phyloP scores from a whole-genome alignment of 257 asterid genomes.

The Forsythia suspensa region DNA sequence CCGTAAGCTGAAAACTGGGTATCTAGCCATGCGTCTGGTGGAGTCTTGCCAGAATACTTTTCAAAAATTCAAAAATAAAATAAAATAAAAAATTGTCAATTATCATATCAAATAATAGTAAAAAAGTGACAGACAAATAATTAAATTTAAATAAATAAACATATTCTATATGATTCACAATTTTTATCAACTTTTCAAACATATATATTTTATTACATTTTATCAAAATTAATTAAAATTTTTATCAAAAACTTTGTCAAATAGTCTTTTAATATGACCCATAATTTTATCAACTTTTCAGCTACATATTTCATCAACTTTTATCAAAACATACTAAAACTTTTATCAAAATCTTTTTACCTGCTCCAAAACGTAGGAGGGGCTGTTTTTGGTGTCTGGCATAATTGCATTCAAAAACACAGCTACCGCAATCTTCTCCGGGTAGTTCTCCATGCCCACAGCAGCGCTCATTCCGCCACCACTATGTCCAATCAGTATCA shows the following conservation, averaged over 20 bases:
- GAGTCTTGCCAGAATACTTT: slow-evolving; percentile 52
- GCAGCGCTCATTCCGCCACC: slow-evolving; percentile 35
- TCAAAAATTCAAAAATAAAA: not conserved
- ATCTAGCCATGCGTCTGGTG: slow-evolving; percentile 55
- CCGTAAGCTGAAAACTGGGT: slow-evolving; percentile 50
- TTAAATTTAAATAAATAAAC: too few species aligned
- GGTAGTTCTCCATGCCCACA: slow-evolving; percentile 42
- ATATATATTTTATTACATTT: too few species aligned
- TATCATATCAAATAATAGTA: not conserved
- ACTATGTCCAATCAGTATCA: slow-evolving; percentile 29
- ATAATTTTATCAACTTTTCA: too few species aligned
- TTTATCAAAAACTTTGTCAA: too few species aligned
- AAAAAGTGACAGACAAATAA: too few species aligned
- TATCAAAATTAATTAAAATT: too few species aligned
- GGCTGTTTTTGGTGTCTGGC: slow-evolving; percentile 55
- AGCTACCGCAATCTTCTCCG: slow-evolving; percentile 45
- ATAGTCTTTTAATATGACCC: too few species aligned
- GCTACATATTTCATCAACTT: too few species aligned
- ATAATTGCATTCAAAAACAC: slow-evolving; percentile 55
- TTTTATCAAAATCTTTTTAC: slow-evolving; percentile 10
- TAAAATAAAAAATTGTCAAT: not conserved
- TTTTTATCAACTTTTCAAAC: too few species aligned
- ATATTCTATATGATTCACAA: too few species aligned
- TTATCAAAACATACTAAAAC: too few species aligned
- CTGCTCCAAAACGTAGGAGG: slow-evolving; percentile 57